Base-by-base conservation (phyloP, 2,329 filamentous ascomycete genomes). In the Fonsecaea erecta region DNA sequence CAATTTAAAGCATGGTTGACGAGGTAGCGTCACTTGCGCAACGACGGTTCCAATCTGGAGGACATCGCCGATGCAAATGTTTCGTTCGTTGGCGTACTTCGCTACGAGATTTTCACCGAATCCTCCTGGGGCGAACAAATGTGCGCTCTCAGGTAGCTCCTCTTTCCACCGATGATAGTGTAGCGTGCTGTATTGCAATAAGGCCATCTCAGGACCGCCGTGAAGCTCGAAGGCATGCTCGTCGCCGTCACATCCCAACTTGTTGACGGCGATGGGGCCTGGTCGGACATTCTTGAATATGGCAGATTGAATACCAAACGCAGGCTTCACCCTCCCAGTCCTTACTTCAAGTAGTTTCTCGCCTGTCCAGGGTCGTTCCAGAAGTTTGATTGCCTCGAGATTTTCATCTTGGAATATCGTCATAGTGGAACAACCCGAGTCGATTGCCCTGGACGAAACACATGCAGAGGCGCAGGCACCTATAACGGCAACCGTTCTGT, bases 21-120 rank as follows among this genome's bases (percentile, higher is more conserved):
- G 81, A 0, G 87, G 87, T 26, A 88, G 77, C 67, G 82, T 84
- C 26, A 89, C 84, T 70, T 89, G 84, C 0, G 89, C 78, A 2
- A 86, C 64, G 0, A 86, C 79, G 1, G 80, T 77, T 0, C 83
- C 75, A 7, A 89, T 80, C 0, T 80, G 77, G 18, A 87, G 77
- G 14, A 85, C 77, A 69, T 90, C 88, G 24, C 88, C 87, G 58
- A 90, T 87, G 74, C 87, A 89, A 0, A 89, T 77, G 68, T 87
- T 89, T 37, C 82, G 80, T 76, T 90, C 88, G 70, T 87, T 88
- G 78, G 88, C 83, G 46, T 78, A 77, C 1, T 77, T 75, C 1
- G 80, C 84, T 43, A 88, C 86, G 2, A 90, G 77, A 70, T 90
- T 90, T 76, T 90, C 87, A 6, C 87, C 87, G 68, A 89, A 90